These are phyloP conservation scores for Monosporascus ibericus DNA, from an alignment of 2,329 filamentous ascomycete genomes.

Conservation along the genomic window DNA sequence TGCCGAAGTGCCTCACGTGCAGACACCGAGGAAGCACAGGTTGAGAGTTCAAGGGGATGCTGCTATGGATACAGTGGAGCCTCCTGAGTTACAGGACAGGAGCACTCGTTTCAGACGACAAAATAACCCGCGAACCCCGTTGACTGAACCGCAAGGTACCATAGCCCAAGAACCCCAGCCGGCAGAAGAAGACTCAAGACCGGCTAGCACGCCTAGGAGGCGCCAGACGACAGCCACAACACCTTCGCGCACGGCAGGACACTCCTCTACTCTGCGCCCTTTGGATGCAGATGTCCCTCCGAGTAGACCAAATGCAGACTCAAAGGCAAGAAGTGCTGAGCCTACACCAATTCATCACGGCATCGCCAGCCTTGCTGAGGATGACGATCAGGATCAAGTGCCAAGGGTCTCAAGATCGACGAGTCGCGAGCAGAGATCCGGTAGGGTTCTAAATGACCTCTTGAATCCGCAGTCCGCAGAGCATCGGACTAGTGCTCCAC, in stretches of 20 bases:
- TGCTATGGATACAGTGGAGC: neutral
- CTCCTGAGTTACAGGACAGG: neutral
- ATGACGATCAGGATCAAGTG: constrained; percentile 10
- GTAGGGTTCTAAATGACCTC: constrained; percentile 14
- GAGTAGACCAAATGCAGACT: neutral
- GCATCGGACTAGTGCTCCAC: constrained; percentile 3
- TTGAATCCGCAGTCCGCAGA: constrained; percentile 14
- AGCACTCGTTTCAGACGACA: neutral
- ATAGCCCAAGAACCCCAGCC: neutral
- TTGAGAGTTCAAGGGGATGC: constrained; percentile 3
- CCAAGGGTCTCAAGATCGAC: neutral
- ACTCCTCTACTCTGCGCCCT: constrained; percentile 2
- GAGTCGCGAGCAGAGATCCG: neutral
- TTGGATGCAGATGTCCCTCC: constrained; percentile 1
- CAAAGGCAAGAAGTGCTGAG: constrained; percentile 2
- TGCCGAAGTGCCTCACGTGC: constrained; percentile 36
- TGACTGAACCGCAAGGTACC: neutral
- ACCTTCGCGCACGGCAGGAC: neutral
- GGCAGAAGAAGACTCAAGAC: neutral
- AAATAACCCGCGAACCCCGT: neutral
- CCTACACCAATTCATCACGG: constrained; percentile 6
- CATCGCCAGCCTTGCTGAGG: constrained; percentile 19
- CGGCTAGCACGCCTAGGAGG: neutral
- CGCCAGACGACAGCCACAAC: neutral
- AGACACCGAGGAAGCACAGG: constrained; percentile 35